These are phyloP conservation scores for Lophium mytilinum DNA, from an alignment of 495 filamentous ascomycete genomes.

Conservation along the genomic window DNA sequence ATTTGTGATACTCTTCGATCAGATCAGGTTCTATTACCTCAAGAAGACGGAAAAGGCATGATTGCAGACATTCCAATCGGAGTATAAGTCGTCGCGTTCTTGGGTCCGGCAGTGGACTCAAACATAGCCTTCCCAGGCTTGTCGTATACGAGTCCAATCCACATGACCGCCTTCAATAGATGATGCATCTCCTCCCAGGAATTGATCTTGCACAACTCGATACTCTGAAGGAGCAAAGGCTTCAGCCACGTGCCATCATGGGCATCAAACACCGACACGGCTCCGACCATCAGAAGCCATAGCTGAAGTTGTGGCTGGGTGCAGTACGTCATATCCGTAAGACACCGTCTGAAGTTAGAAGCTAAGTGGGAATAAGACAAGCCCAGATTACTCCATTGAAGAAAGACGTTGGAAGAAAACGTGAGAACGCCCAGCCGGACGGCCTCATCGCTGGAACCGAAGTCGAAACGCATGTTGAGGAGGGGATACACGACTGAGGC, in stretches of 20 bases:
- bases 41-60: too few species aligned
- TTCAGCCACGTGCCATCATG: slow-evolving; percentile 29
- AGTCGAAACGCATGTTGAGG: slow-evolving; percentile 27
- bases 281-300: slow-evolving; percentile 37
- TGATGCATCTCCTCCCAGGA: slow-evolving; percentile 28
- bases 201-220: slow-evolving; percentile 2
- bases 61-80: too few species aligned
- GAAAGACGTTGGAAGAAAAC: slow-evolving; percentile 35
- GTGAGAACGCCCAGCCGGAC: slow-evolving; percentile 37
- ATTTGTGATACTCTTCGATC: too few species aligned
- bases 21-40: too few species aligned
- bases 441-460: slow-evolving; percentile 28
- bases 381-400: slow-evolving; percentile 28
- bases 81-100: too few species aligned
- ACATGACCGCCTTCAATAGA: slow-evolving; percentile 29
- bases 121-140: slow-evolving; percentile 1
- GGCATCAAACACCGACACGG: slow-evolving; percentile 29
- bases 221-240: slow-evolving; percentile 19
- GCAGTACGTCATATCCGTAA: neutral
- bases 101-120: neutral
- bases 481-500: slow-evolving; percentile 39
- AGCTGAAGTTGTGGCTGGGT: slow-evolving; percentile 11
- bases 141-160: slow-evolving; percentile 34
- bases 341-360: slow-evolving; percentile 11
- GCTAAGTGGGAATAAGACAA: slow-evolving; percentile 26